Base-by-base conservation (phyloP, 2,329 filamentous ascomycete genomes). In the Talaromyces sp. region DNA sequence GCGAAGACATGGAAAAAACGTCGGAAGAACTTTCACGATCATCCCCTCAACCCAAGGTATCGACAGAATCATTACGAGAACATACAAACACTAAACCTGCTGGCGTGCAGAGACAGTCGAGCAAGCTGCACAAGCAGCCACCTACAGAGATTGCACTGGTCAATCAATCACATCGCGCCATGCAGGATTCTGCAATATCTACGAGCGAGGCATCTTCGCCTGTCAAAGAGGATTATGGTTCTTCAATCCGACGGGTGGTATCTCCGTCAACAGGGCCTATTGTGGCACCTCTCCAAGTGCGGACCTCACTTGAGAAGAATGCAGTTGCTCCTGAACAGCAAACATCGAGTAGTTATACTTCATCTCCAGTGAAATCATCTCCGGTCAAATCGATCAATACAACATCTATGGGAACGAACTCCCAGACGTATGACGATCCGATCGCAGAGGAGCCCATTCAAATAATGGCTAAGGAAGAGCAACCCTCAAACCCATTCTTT, bases 121-220 rank as follows among this genome's bases (percentile, higher is more conserved):
- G 85, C 78, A 93, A 92, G 75, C 80, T 92, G 61, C 89, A 92
- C 72, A 93, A 93, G 75, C 84, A 85, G 63, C 84, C 84, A 65
- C 83, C 85, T n/a, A 72, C 74, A 16, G 76, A 72, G 24, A 56
- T 71, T 16, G 76, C 76, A 35, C 69, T 74, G 22, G 70, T 67
- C 76, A 82, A 79, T 72, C 78, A 60, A 67, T 73, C 63, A 75
- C 76, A 70, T 31, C 65, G 70, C 45, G 66, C 62, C 19, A 59
- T 64, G 31, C 68, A 69, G 57, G 73, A 66, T 70, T 69, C 63
- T 65, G 69, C 50, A 67, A 72, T 67, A 50, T 68, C 72, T 41
- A 67, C 50, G 22, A 68, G 72, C n/a, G 66, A 73, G 31, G 62
- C 66, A 22, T 62, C 65, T 7, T 64, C 68, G 2, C 62, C 67